A percentile compares a stretch with the other conserved stretches of the same genome.
Evolutionary conservation across 2,329 filamentous ascomycete genomes (phyloP).

Genomic region (Scorias spongiosa): DNA sequence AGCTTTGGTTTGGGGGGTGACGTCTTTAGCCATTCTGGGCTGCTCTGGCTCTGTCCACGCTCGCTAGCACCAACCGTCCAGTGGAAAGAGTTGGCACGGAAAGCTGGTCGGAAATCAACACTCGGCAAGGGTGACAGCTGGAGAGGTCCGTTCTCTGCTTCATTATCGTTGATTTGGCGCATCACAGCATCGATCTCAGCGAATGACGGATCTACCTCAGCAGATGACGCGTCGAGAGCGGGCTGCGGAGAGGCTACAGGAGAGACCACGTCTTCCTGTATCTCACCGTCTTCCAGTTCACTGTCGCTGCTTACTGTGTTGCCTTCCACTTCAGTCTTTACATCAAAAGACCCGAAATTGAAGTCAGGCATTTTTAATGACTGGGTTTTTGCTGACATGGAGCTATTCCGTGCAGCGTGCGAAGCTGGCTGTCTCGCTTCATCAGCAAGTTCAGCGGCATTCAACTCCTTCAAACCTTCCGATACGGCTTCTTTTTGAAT

Average conservation of each 20-base stretch:
- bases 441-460: constrained; percentile 1
- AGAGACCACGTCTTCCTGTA: constrained; percentile 12
- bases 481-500: no score
- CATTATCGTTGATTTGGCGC: constrained; percentile 62
- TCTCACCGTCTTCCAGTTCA: constrained; percentile 20
- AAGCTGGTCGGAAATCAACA: neutral
- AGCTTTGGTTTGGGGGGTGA: constrained; percentile 9
- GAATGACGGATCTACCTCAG: constrained; percentile 37
- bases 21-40: constrained; percentile 28
- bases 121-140: constrained; percentile 22
- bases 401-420: constrained; percentile 19
- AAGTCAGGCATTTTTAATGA: constrained; percentile 40
- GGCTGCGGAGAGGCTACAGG: neutral
- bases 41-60: constrained; percentile 52
- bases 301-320: constrained; percentile 7
- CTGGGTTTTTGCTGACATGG: constrained; percentile 55
- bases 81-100: neutral
- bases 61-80: constrained; percentile 41
- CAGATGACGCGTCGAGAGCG: neutral
- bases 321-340: neutral
- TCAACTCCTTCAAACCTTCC: neutral
- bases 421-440: neutral
- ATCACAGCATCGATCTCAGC: constrained; percentile 89
- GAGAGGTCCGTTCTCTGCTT: constrained; percentile 42
- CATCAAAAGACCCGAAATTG: neutral